Evolutionary conservation across 2,329 filamentous ascomycete species (phyloP).

Genomic region (Drechslerella coelobrocha): DNA sequence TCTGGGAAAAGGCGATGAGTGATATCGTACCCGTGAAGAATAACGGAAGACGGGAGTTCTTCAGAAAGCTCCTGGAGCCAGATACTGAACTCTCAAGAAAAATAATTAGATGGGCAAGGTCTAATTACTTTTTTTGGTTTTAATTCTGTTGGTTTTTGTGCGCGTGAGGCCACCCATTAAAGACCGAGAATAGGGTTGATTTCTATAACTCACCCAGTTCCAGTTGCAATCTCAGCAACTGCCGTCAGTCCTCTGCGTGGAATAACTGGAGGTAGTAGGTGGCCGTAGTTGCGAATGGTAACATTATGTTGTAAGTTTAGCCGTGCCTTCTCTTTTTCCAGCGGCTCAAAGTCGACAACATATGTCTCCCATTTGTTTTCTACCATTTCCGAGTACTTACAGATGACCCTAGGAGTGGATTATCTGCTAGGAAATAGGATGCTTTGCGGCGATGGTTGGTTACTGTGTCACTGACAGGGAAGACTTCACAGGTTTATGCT

Average conservation of each 20-base stretch:
- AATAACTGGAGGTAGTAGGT: constrained; percentile 1
- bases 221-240: constrained; percentile 5
- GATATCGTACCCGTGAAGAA: constrained; percentile 12
- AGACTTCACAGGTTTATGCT: too few species aligned
- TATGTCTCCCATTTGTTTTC: background rate
- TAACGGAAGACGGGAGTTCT: background rate
- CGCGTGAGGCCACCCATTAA: too few species aligned
- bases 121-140: too few species aligned
- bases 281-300: background rate
- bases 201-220: constrained; percentile 7
- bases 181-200: background rate
- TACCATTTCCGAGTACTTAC: background rate
- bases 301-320: constrained; percentile 6
- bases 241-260: background rate
- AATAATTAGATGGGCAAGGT: background rate
- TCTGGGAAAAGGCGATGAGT: background rate
- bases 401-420: background rate
- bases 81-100: background rate
- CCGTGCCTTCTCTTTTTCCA: constrained; percentile 1
- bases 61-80: background rate
- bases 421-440: background rate
- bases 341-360: background rate
- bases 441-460: background rate
- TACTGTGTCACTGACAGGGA: too few species aligned
- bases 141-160: too few species aligned